These are phyloP conservation scores for Ceratobasidium papillatum DNA, from an alignment of 1,284 basidiomycete genomes.

Conservation along the genomic window DNA sequence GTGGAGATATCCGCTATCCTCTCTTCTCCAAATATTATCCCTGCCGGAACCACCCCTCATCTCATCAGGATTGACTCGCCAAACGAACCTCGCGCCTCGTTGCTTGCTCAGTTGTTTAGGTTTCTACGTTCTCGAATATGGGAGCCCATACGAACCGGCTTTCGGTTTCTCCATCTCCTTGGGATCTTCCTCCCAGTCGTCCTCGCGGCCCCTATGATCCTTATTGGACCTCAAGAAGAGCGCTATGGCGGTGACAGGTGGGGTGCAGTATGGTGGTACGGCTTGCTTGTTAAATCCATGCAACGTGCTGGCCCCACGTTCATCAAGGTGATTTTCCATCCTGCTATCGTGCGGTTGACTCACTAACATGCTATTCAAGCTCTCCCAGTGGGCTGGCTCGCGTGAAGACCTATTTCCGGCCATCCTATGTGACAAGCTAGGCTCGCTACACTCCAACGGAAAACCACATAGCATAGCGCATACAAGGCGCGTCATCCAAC, in stretches of 20 bases:
- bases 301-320: constrained; percentile 96
- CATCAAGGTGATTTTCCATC: constrained; percentile 74
- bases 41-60: constrained; percentile 19
- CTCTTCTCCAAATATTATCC: constrained; percentile 39
- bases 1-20: constrained; percentile 30
- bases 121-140: constrained; percentile 68
- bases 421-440: constrained; percentile 88
- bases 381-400: constrained; percentile 96
- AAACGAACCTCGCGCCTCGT: constrained; percentile 28
- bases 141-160: constrained; percentile 87
- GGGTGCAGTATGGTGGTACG: constrained; percentile 97
- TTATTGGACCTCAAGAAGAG: constrained; percentile 66
- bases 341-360: not conserved
- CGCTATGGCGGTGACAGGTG: constrained; percentile 71
- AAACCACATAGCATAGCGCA: constrained; percentile 84
- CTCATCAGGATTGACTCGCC: constrained; percentile 36
- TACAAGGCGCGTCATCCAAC: constrained; percentile 85
- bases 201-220: constrained; percentile 82
- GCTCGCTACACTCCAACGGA: constrained; percentile 88
- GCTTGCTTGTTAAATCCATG: constrained; percentile 88
- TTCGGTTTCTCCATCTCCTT: constrained; percentile 86
- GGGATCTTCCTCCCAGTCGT: constrained; percentile 90
- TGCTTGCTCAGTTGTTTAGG: constrained; percentile 21
- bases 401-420: constrained; percentile 94
- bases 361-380: constrained; percentile 12